These are phyloP conservation scores for Corymbia citriodora DNA, from an alignment of 441 rosid species.

Conservation along the genomic window DNA sequence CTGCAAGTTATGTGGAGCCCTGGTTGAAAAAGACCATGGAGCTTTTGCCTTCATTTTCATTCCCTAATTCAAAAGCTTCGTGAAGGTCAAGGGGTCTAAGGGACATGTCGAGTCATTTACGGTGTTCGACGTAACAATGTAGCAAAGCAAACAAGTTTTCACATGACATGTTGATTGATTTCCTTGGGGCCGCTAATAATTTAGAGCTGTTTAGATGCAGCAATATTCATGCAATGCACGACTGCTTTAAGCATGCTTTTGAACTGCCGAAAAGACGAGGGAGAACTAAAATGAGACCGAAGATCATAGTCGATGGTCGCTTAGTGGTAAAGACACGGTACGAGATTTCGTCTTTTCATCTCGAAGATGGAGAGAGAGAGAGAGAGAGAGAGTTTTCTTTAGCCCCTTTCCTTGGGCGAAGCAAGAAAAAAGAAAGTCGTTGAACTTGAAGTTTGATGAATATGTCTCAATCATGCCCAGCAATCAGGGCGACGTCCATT, in stretches of 20 bases:
- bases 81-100: neutral
- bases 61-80: neutral
- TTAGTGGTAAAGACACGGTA: neutral
- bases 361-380: neutral
- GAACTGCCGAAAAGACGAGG: neutral
- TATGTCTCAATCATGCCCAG: conserved; percentile 38
- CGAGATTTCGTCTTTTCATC: neutral
- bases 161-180: neutral
- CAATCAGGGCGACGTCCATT: conserved; percentile 29
- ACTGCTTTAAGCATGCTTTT: neutral
- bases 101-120: neutral
- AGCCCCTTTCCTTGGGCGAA: neutral
- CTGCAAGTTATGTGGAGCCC: neutral
- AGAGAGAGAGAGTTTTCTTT: neutral
- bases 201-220: neutral
- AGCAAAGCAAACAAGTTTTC: conserved; percentile 33
- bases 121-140: neutral
- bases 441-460: conserved; percentile 8
- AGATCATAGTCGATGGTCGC: neutral
- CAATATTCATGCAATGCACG: neutral
- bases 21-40: neutral
- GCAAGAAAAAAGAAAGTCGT: neutral
- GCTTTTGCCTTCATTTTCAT: conserved; percentile 10
- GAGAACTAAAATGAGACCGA: neutral
- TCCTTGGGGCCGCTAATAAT: neutral